These are phyloP conservation scores for Colletotrichum lupini DNA, from an alignment of 2,329 filamentous ascomycete species.

Conservation along the genomic window DNA sequence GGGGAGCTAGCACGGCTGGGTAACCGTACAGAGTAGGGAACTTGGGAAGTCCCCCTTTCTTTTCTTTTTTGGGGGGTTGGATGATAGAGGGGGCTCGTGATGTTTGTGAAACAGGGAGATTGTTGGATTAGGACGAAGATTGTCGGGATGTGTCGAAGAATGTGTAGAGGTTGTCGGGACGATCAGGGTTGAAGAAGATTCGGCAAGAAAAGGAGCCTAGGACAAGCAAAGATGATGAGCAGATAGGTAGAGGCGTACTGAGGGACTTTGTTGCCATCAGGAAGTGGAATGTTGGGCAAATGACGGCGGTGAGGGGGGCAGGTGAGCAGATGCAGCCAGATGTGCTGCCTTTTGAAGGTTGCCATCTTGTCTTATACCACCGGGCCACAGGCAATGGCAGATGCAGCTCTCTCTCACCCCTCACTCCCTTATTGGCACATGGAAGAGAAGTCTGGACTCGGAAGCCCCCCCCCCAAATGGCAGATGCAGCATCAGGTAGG, in stretches of 20 bases:
- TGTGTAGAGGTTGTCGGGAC: background rate
- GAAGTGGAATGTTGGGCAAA: background rate
- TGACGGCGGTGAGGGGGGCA: slow-evolving; percentile 9
- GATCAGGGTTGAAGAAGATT: background rate
- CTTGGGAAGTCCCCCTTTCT: background rate
- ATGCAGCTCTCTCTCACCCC: background rate
- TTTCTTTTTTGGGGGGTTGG: background rate
- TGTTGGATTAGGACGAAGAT: background rate
- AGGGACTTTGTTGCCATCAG: slow-evolving; percentile 7
- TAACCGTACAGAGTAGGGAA: background rate
- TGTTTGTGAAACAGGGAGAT: slow-evolving; percentile 31
- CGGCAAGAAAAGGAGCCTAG: background rate
- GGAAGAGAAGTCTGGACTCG: background rate
- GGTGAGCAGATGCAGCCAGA: slow-evolving; percentile 1
- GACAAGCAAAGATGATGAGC: background rate
- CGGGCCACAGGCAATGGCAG: background rate
- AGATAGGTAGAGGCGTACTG: background rate
- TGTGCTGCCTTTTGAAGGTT: slow-evolving; percentile 4
- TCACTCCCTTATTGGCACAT: background rate
- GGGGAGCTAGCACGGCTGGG: background rate
- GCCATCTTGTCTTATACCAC: slow-evolving; percentile 19
- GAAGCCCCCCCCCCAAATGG: background rate
- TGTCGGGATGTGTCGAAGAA: background rate
- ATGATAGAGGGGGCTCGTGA: slow-evolving; percentile 23
- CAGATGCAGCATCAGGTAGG: background rate